Percentiles rank a stretch among this genome's conserved stretches.
These are phyloP conservation scores for Wallemia ichthyophaga DNA, from an alignment of 1,284 basidiomycete species.

Conservation along the genomic window DNA sequence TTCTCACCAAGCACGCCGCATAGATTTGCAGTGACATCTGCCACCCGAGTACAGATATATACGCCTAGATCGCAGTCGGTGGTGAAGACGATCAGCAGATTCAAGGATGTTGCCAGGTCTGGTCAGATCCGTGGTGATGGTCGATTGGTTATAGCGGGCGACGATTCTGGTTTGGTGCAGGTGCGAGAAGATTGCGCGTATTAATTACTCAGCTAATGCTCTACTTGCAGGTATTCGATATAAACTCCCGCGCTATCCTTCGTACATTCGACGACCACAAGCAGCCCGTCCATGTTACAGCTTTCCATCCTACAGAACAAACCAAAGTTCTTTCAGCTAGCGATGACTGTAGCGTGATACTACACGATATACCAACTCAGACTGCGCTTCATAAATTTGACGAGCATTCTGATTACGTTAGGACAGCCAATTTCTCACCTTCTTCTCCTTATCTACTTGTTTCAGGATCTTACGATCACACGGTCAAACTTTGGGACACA, in stretches of 20 bases:
- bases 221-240: conserved; percentile 60
- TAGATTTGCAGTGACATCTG: conserved; percentile 79
- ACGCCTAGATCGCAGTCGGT: conserved; percentile 82
- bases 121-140: conserved; percentile 70
- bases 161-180: conserved; percentile 79
- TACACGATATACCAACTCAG: conserved; percentile 90
- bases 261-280: conserved; percentile 74
- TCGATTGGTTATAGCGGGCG: conserved; percentile 76
- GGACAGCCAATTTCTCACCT: conserved; percentile 56
- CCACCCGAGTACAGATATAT: conserved; percentile 80
- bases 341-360: conserved; percentile 72
- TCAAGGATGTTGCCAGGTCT: conserved; percentile 79
- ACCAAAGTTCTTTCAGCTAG: conserved; percentile 78
- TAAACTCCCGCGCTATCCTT: conserved; percentile 75
- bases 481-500: conserved; percentile 62
- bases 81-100: conserved; percentile 79
- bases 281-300: conserved; percentile 77
- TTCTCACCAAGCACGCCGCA: conserved; percentile 62
- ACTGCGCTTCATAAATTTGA: conserved; percentile 44
- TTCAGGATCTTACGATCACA: conserved; percentile 82
- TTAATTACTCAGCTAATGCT: no score
- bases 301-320: conserved; percentile 51
- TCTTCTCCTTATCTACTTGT: conserved; percentile 58
- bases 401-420: conserved; percentile 79
- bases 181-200: no score